phyloP scores from a whole-genome alignment of 2,329 filamentous ascomycete genomes.

The Leptosphaerulina australis region DNA sequence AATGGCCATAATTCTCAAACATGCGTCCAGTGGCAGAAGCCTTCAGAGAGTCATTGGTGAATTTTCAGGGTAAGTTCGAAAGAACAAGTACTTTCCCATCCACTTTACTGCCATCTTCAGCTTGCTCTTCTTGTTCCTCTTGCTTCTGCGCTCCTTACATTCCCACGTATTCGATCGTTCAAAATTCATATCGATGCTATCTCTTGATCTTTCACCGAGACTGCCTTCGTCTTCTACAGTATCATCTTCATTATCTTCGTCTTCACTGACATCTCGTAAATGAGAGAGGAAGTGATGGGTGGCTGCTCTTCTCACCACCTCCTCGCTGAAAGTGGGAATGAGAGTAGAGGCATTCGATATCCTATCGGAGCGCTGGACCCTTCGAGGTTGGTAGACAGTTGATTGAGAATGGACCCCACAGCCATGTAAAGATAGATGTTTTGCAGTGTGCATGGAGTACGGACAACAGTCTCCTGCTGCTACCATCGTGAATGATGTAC shows the following conservation, averaged over 20 bases:
- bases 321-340: neutral
- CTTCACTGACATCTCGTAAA: too few relatives aligned
- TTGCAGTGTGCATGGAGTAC: slow-evolving; percentile 4
- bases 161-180: slow-evolving; percentile 1
- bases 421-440: neutral
- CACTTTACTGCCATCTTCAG: neutral
- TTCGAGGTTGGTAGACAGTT: too few relatives aligned
- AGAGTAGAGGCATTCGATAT: neutral
- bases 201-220: neutral
- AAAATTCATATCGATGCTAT: slow-evolving; percentile 10
- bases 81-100: neutral
- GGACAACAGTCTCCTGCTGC: slow-evolving; percentile 4
- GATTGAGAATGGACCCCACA: too few relatives aligned
- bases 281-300: too few relatives aligned
- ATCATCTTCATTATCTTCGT: neutral
- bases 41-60: neutral
- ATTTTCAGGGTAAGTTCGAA: neutral
- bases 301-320: slow-evolving; percentile 3
- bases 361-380: too few relatives aligned
- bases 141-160: neutral
- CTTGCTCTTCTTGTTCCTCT: neutral
- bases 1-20: too few relatives aligned
- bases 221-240: neutral
- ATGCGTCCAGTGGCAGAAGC: too few relatives aligned
- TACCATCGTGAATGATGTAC: slow-evolving; percentile 6